Base-by-base conservation (phyloP, 345 rosid species). In the Euclidium syriacum region DNA sequence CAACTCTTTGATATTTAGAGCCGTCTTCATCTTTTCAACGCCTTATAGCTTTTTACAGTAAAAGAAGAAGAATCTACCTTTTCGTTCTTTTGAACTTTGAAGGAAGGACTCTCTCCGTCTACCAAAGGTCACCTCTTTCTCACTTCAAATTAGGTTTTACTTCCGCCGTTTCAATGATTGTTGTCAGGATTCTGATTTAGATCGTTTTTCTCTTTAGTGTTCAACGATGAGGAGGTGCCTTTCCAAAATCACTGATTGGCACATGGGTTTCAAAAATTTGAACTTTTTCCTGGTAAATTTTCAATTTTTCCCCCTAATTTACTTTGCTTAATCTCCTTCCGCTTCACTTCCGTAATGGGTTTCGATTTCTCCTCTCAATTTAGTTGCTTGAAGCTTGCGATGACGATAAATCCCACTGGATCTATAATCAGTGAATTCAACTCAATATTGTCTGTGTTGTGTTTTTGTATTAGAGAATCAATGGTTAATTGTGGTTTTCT, bases 201-300 rank as follows among this genome's bases (percentile, higher is more conserved):
- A 33, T 41, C 33, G 7, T 26, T 1, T 68, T 40, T 38, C 39
- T 62, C 65, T 54, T 7, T 59, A 47, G 74, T 42, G 14, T 49
- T 33, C 14, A 68, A 40, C 43, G 41, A 78, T 75, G 77, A 68
- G 77, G 79, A 73, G 82, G 2, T 32, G 6, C 62, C 36, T 68
- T 4, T 50, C 79, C 56, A 75, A 71, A 48, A 18, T 71, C 42
- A 30, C 33, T 34, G 48, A 43, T 36, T 62, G 24, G 11, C 75
- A 50, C 38, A 15, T 59, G 52, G 74, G 79, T 54, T 64, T 68
- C 64, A 74, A 43, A n/a, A 36, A 33, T 39, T 58, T 29, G 5
- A 70, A 41, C 71, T 58, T 34, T 30, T 59, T 58, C 53, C 48
- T 48, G 66, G 81, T 78, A 74, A 64, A 40, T 0, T 33, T 43